Conservation (phyloP, 2,329 filamentous ascomycete genomes). For the Metarhizium album region DNA sequence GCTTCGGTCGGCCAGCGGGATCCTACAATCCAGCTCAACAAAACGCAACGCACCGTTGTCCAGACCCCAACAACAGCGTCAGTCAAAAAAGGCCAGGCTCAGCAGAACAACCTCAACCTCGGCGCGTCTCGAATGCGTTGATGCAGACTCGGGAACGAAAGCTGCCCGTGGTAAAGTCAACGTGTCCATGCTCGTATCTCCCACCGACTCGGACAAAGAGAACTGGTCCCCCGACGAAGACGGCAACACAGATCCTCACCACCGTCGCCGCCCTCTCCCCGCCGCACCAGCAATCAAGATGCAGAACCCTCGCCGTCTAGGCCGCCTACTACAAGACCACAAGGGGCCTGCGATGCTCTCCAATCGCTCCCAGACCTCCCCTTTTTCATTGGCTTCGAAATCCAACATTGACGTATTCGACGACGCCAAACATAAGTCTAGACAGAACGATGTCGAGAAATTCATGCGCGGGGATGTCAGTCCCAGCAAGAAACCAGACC, state of each 20-base stretch:
- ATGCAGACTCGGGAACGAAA: conserved; percentile 17
- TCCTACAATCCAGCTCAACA: conserved; percentile 43
- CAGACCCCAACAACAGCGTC: conserved; percentile 19
- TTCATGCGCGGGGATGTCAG: conserved; percentile 62
- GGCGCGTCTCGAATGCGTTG: conserved; percentile 41
- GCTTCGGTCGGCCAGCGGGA: conserved; percentile 55
- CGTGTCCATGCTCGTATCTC: conserved; percentile 27
- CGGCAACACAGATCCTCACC: conserved; percentile 9
- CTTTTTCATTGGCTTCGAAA: conserved; percentile 21
- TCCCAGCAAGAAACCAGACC: conserved; percentile 65
- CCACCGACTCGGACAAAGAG: conserved; percentile 80
- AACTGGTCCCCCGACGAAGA: conserved; percentile 61
- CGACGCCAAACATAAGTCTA: conserved; percentile 22
- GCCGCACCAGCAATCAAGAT: conserved; percentile 16
- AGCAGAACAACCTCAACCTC: conserved; percentile 50
- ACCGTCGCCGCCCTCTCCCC: conserved; percentile 26
- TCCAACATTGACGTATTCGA: conserved; percentile 41
- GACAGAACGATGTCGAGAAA: conserved; percentile 52
- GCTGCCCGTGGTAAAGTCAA: conserved; percentile 24
- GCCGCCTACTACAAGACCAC: conserved; percentile 30
- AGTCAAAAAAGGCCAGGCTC: conserved; percentile 52
- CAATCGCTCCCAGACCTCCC: conserved; percentile 31
- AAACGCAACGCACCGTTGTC: conserved; percentile 51
- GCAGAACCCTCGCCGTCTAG: conserved; percentile 29
- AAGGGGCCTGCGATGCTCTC: conserved; percentile 22